phyloP scores from a whole-genome alignment of 2,329 filamentous ascomycete species.

The Monosporascus sp. region DNA sequence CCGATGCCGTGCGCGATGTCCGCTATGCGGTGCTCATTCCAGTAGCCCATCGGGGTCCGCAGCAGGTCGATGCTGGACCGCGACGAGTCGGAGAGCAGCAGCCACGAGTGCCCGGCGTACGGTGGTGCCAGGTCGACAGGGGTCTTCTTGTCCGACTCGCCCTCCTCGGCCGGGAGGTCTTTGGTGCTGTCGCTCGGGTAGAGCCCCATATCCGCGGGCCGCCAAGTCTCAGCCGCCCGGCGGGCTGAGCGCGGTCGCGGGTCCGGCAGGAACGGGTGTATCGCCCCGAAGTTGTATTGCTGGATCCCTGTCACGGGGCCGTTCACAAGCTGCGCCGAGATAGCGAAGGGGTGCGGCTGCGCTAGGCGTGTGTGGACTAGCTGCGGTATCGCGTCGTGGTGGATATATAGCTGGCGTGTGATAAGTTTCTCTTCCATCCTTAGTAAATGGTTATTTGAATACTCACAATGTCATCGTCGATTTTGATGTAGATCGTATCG shows the following conservation, averaged over 20 bases:
- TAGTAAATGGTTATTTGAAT: not conserved
- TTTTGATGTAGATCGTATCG: conserved; percentile 35
- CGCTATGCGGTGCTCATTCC: conserved; percentile 9
- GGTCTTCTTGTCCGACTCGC: conserved; percentile 19
- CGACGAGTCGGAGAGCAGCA: conserved; percentile 31
- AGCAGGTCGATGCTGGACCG: conserved; percentile 30
- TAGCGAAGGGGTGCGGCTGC: conserved; percentile 43
- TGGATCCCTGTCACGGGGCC: conserved; percentile 47
- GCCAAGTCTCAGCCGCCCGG: conserved; percentile 29
- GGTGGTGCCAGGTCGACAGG: conserved; percentile 23
- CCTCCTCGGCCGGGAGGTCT: conserved; percentile 3
- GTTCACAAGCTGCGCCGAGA: conserved; percentile 53
- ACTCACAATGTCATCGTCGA: conserved; percentile 41
- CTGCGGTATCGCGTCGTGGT: conserved; percentile 40
- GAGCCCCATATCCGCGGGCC: conserved; percentile 25
- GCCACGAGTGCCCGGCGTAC: conserved; percentile 45
- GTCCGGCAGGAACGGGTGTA: conserved; percentile 49
- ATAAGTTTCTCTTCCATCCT: not conserved
- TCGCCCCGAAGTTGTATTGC: conserved; percentile 46
- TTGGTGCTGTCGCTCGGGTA: conserved; percentile 14
- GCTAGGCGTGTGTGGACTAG: conserved; percentile 46
- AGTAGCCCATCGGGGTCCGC: conserved; percentile 40
- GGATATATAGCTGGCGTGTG: conserved; percentile 18
- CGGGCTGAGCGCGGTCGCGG: conserved; percentile 19
- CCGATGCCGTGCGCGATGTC: conserved; percentile 31